These are phyloP conservation scores for Hemileccinum impolitum DNA, from an alignment of 768 basidiomycete genomes.

Conservation along the genomic window DNA sequence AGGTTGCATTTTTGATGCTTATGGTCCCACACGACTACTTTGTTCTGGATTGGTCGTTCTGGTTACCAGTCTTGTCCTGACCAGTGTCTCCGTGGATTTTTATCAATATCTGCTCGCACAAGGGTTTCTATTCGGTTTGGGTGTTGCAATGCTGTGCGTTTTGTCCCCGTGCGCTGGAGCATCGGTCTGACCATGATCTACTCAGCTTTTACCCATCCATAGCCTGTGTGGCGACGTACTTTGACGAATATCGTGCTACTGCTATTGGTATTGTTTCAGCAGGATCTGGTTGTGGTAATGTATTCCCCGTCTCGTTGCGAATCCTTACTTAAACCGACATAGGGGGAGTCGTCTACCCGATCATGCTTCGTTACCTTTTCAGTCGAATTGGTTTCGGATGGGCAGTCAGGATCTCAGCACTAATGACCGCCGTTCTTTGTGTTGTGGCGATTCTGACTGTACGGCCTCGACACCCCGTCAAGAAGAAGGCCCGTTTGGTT, in stretches of 20 bases:
- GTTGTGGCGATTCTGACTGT: slow-evolving; percentile 46
- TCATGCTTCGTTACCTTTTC: slow-evolving; percentile 60
- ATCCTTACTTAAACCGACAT: slow-evolving; percentile 18
- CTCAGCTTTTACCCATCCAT: slow-evolving; percentile 68
- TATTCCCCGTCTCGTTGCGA: slow-evolving; percentile 8
- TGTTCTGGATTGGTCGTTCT: slow-evolving; percentile 47
- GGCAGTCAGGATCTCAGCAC: slow-evolving; percentile 56
- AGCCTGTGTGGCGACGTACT: slow-evolving; percentile 64
- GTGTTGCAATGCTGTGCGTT: slow-evolving; percentile 61
- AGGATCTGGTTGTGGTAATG: slow-evolving; percentile 61
- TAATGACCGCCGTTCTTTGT: slow-evolving; percentile 49
- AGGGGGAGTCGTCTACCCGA: slow-evolving; percentile 72
- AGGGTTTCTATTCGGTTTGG: slow-evolving; percentile 62
- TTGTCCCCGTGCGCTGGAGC: neutral
- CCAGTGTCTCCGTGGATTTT: slow-evolving; percentile 54
- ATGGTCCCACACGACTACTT: slow-evolving; percentile 57
- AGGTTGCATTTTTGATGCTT: slow-evolving; percentile 56
- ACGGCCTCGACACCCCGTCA: slow-evolving; percentile 25
- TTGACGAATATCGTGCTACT: slow-evolving; percentile 61
- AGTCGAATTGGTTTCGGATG: slow-evolving; percentile 54
- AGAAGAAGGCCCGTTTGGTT: slow-evolving; percentile 18
- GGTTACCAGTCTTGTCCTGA: slow-evolving; percentile 53
- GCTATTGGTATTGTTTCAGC: slow-evolving; percentile 69
- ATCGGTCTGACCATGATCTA: slow-evolving; percentile 3
- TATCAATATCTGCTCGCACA: slow-evolving; percentile 63